Evolutionary conservation across 129 eudicot genomes (phyloP).

Genomic region (Lactuca saligna): DNA sequence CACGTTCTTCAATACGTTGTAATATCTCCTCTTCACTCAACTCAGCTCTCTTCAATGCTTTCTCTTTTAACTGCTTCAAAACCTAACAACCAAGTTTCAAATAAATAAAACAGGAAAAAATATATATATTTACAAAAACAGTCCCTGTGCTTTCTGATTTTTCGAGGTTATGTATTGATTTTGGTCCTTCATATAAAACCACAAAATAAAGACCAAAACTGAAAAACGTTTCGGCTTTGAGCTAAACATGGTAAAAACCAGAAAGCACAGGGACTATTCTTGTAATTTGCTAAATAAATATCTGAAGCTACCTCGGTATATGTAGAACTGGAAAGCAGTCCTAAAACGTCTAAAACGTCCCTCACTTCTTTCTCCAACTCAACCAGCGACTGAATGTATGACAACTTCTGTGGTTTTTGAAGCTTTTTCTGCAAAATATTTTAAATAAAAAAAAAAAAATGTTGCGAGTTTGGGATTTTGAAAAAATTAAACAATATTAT

Average conservation of each 20-base stretch:
- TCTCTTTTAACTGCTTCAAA: constrained; percentile 68
- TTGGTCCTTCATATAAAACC: no score
- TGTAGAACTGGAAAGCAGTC: constrained; percentile 56
- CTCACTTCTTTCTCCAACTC: constrained; percentile 55
- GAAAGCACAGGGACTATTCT: not conserved
- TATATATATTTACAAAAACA: not conserved
- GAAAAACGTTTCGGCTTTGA: no score
- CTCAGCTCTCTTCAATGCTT: constrained; percentile 68
- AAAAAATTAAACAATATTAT: not conserved
- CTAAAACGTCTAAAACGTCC: constrained; percentile 61
- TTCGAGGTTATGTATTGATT: not conserved
- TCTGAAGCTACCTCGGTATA: constrained; percentile 63
- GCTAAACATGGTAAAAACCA: not conserved
- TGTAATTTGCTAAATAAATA: not conserved
- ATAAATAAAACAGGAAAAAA: no score
- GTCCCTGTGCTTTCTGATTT: not conserved
- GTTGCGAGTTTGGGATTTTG: not conserved
- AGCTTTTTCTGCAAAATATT: constrained; percentile 64
- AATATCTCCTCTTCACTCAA: constrained; percentile 59
- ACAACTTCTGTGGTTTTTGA: constrained; percentile 55
- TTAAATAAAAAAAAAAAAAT: constrained; percentile 11
- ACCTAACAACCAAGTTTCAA: constrained; percentile 42
- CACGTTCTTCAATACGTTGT: constrained; percentile 55
- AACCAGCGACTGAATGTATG: constrained; percentile 43
- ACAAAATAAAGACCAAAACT: no score